Base-by-base conservation (phyloP, 768 basidiomycete species). In the Xerocomus potaroensis region DNA sequence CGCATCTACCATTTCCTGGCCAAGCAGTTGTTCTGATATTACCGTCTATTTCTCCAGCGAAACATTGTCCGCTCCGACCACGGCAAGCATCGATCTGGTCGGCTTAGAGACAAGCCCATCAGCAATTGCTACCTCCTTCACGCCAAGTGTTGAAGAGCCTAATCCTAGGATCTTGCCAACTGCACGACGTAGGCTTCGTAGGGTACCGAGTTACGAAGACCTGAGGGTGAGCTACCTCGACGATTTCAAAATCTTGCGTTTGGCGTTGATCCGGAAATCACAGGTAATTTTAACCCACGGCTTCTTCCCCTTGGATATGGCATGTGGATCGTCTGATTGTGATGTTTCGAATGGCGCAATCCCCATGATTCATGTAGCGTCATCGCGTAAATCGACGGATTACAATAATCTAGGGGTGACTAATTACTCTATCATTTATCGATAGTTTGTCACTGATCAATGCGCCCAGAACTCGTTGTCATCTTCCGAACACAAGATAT, bases 101-200 rank as follows among this genome's bases (percentile, higher is more conserved):
- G 15, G 11, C 21, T 50, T 48, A 19, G 50, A 41, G 22, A 27
- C 19, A 11, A 40, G 18, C 18, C 12, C 34, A 16, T 50, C 48
- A 6, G 36, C 33, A 21, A 23, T 29, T 12, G 24, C 41, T 22
- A 50, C 57, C 33, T 61, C 60, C 22, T 41, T 57, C 3, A 55
- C 44, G 30, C 62, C 60, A 29, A 62, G 51, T n/a, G 37, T 61
- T 8, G 46, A 54, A 19, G 48, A 41, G 16, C 47, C 53, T 8
- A 41, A 11, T 33, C 23, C 8, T 21, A 42, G n/a, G 15, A 35
- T 21, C 14, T 48, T 33, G 16, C 30, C 43, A 1, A 21, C 11
- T 9, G 15, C 26, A 22, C 32, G 23, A 18, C 49, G 41, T 31
- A 21, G 33, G 42, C 60, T 60, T 39, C 57, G 57, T 37, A 56